Evolutionary conservation across 208 protist genomes (phyloP).

Genomic region (Acanthamoeba royreba): DNA sequence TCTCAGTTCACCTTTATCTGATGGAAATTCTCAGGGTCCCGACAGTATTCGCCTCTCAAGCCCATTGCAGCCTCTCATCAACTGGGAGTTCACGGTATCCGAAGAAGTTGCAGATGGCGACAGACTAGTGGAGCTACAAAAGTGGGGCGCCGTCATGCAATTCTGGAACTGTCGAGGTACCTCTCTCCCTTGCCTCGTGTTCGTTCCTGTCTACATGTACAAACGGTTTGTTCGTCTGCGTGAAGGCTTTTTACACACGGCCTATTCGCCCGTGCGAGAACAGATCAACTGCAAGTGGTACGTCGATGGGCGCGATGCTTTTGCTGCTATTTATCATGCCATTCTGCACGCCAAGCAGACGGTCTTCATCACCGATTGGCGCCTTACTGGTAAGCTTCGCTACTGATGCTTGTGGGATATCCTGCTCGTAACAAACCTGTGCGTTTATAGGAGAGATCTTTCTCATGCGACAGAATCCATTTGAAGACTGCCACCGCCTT

Average conservation of each 20-base stretch:
- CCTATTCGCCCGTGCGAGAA: neutral
- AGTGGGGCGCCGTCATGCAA: slow-evolving; percentile 34
- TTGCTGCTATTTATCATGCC: neutral
- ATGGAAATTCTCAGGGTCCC: too few species aligned
- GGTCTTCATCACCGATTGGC: slow-evolving; percentile 47
- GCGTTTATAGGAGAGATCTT: slow-evolving; percentile 12
- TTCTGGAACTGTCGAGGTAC: neutral
- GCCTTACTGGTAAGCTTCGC: slow-evolving; percentile 13
- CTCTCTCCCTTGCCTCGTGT: too few species aligned
- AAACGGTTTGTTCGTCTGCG: neutral
- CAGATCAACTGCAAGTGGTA: slow-evolving; percentile 34
- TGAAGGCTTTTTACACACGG: neutral
- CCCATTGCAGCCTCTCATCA: neutral
- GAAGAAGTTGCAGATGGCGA: neutral
- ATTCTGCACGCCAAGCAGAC: slow-evolving; percentile 10
- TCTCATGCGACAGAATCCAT: neutral
- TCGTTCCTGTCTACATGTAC: too few species aligned
- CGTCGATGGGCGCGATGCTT: neutral
- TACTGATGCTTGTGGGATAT: too few species aligned
- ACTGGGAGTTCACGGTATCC: neutral
- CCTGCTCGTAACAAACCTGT: too few species aligned
- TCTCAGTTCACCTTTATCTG: too few species aligned
- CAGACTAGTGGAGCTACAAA: neutral
- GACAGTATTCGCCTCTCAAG: neutral
- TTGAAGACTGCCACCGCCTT: neutral